Conservation (phyloP, 2,329 filamentous ascomycete species). For the Sporothrix phasma region DNA sequence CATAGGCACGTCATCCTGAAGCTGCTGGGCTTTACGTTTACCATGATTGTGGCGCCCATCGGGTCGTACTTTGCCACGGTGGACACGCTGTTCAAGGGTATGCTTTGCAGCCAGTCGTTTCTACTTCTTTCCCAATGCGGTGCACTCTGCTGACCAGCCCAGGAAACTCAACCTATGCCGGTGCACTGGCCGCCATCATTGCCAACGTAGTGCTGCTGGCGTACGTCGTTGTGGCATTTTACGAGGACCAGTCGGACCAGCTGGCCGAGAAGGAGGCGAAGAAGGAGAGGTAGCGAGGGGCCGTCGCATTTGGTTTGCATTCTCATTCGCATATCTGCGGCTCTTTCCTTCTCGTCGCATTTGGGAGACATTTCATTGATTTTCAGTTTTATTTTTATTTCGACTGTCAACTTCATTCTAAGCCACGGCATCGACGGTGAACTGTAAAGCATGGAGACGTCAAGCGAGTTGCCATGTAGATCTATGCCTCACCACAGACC, state of each 20-base stretch:
- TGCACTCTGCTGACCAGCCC: neutral
- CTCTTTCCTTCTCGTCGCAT: no score
- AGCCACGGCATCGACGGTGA: no score
- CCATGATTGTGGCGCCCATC: conserved; percentile 83
- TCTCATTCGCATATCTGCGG: neutral
- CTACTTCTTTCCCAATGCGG: no score
- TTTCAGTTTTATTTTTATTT: neutral
- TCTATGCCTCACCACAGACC: no score
- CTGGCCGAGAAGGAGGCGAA: conserved; percentile 33
- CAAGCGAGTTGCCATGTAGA: no score
- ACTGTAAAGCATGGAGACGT: no score
- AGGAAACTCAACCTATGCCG: conserved; percentile 87
- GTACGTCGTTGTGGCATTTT: conserved; percentile 89
- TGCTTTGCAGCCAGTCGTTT: conserved; percentile 17
- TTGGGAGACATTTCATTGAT: no score
- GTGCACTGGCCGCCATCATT: conserved; percentile 73
- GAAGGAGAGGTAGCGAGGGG: conserved; percentile 27
- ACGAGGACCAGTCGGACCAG: conserved; percentile 58
- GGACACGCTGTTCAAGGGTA: conserved; percentile 68
- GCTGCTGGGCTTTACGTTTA: conserved; percentile 78
- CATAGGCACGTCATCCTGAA: conserved; percentile 79
- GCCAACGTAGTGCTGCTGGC: conserved; percentile 83
- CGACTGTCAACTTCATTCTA: no score
- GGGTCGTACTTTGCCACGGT: conserved; percentile 80
- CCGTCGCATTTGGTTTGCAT: neutral